Evolutionary conservation across 768 basidiomycete genomes (phyloP), one percentile per base, ranked within the genome.

Genomic region (Floccularia luteovirens): DNA sequence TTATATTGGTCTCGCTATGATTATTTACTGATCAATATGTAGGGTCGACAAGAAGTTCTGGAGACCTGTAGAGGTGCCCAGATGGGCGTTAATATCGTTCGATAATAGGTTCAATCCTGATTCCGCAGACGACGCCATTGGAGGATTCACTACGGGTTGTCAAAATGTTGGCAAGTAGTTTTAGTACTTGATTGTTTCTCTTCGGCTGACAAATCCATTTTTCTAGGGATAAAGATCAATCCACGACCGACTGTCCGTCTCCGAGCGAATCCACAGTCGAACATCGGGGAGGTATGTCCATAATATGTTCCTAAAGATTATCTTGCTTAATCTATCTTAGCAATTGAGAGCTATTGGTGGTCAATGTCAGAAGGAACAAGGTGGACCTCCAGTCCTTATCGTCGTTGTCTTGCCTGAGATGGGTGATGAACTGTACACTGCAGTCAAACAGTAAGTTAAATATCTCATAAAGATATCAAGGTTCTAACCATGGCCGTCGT

Each of bases 31-130:
- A 65, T 43, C 67, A 67, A 1, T 60, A 66, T 24, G 34, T 47
- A 84, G 79, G 81, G 67, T 81, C 0, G 82, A 83, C 46, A 85
- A 84, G 48, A 65, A 67, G 34, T 81, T 90, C 53, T 77, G 60
- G 53, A 60, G 59, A 39, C 74, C 85, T 0, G 66, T 54, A 4
- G 47, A 31, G 1, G 77, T 90, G 44, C 58, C 64, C 0, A 57
- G 65, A 13, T 90, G 85, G 27, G 14, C 14, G 8, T 14, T 30
- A 10, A 14, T 30, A 8, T 10, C 14, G 8, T 30, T 30, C 14
- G 27, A 30, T 14, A 8, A 8, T 14, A 69, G 81, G 2, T 90
- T 90, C 55, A 52, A 50, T 24, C 51, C 66, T 0, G 44, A 60
- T 1, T 53, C 56, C 0, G 72, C 67, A 0, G 36, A 60, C 10